Evolutionary conservation across 306 rosid genomes (phyloP).

Genomic region (Vigna angularis): DNA sequence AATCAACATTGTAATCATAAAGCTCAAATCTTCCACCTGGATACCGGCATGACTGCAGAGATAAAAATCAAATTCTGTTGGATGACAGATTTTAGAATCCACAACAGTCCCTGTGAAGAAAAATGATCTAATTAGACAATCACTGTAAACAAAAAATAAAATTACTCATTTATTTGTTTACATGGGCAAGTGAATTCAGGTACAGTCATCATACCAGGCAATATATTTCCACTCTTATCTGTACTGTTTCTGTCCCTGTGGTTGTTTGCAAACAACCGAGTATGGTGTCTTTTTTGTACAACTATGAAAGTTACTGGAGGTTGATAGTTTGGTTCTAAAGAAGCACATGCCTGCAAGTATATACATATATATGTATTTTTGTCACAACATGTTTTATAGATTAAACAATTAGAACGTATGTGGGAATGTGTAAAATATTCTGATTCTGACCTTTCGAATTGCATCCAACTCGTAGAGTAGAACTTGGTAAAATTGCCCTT

Average conservation of each 20-base stretch:
- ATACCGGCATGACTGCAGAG: conserved; percentile 98
- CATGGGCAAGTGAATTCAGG: conserved; percentile 4
- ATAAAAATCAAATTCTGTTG: conserved; percentile 93
- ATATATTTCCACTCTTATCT: conserved; percentile 90
- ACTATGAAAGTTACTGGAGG: conserved; percentile 94
- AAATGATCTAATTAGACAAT: neutral
- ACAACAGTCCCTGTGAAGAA: conserved; percentile 81
- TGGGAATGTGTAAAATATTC: neutral
- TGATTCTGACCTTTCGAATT: conserved; percentile 77
- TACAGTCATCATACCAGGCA: conserved; percentile 66
- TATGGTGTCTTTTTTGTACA: conserved; percentile 95
- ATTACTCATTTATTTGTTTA: neutral
- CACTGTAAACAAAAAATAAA: neutral
- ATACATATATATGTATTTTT: neutral
- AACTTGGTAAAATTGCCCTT: conserved; percentile 97
- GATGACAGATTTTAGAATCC: conserved; percentile 93
- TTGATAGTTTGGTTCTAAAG: conserved; percentile 92
- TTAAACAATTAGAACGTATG: neutral
- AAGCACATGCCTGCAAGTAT: conserved; percentile 79
- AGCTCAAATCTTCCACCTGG: conserved; percentile 56
- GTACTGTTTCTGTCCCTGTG: conserved; percentile 78
- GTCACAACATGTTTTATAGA: neutral
- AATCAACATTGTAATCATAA: neutral
- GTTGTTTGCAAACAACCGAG: conserved; percentile 82
- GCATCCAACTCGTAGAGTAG: conserved; percentile 92